Evolutionary conservation across 2,329 filamentous ascomycete genomes (phyloP).

Genomic region (Pezicula neosporulosa): DNA sequence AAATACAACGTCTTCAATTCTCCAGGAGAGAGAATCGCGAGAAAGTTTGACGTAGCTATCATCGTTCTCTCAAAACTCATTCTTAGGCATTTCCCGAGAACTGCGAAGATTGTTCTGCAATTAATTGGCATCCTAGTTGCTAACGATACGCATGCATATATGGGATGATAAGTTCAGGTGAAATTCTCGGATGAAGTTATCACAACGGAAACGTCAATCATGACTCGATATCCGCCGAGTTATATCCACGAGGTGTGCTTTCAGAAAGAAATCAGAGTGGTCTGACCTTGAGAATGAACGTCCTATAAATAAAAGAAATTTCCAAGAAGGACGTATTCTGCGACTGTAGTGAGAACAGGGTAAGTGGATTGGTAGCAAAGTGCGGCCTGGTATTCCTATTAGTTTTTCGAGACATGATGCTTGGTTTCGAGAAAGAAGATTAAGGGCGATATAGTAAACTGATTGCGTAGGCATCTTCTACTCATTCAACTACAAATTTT

Average conservation of each 20-base stretch:
- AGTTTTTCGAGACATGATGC: too few species aligned
- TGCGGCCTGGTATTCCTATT: too few species aligned
- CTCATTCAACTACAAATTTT: too few species aligned
- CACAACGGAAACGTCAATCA: constrained; percentile 34
- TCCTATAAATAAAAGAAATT: too few species aligned
- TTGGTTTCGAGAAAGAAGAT: too few species aligned
- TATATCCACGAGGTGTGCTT: constrained; percentile 54
- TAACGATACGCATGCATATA: constrained; percentile 68
- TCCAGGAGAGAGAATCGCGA: constrained; percentile 15
- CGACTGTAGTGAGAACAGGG: too few species aligned
- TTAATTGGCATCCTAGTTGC: constrained; percentile 48
- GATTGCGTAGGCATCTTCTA: too few species aligned
- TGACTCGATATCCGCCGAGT: constrained; percentile 54
- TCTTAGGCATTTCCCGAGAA: constrained; percentile 56
- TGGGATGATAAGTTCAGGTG: constrained; percentile 56
- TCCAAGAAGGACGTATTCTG: too few species aligned
- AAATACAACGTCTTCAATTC: constrained; percentile 22
- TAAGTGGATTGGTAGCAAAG: too few species aligned
- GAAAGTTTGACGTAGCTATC: constrained; percentile 22
- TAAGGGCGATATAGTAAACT: too few species aligned
- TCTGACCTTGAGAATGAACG: constrained; percentile 37
- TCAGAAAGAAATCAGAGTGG: constrained; percentile 41
- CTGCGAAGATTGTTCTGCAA: constrained; percentile 39
- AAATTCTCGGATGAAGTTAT: constrained; percentile 54
- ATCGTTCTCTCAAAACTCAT: constrained; percentile 59